phyloP scores from a whole-genome alignment of 2,329 filamentous ascomycete species.

The Pyricularia grisea region DNA sequence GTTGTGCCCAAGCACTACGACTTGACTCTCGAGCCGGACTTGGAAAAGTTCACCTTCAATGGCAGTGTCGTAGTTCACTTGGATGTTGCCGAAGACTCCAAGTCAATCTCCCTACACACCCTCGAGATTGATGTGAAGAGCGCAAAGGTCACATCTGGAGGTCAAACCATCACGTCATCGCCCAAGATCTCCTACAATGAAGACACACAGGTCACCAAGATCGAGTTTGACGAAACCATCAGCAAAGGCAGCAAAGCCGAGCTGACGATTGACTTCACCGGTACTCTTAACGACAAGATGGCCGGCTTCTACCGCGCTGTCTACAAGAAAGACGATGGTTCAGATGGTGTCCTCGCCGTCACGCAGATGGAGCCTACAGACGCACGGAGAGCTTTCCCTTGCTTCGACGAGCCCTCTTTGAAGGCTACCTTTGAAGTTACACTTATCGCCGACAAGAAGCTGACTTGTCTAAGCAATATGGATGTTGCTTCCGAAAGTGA shows the following conservation, averaged over 20 bases:
- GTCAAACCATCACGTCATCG: constrained; percentile 42
- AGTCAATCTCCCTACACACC: constrained; percentile 78
- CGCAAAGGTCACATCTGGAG: constrained; percentile 56
- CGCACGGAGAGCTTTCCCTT: constrained; percentile 85
- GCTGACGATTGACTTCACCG: constrained; percentile 68
- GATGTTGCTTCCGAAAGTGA: constrained; percentile 75
- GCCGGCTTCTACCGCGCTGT: constrained; percentile 84
- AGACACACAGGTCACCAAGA: constrained; percentile 69
- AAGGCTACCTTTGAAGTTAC: constrained; percentile 92
- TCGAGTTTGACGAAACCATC: constrained; percentile 67
- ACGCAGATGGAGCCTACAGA: constrained; percentile 97
- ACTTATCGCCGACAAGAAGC: constrained; percentile 76
- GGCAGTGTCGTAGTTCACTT: constrained; percentile 80
- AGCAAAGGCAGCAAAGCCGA: constrained; percentile 68
- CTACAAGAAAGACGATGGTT: constrained; percentile 75
- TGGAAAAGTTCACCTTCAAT: constrained; percentile 78
- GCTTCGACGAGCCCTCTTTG: constrained; percentile 90
- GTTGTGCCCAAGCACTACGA: constrained; percentile 90
- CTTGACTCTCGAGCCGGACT: constrained; percentile 82
- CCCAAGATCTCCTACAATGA: constrained; percentile 66
- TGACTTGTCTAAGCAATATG: constrained; percentile 97
- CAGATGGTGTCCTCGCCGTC: constrained; percentile 73
- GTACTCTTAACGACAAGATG: constrained; percentile 80
- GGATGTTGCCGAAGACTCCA: constrained; percentile 76
- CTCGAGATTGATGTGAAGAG: constrained; percentile 76